A percentile compares a stretch with the other conserved stretches of the same genome.
These are phyloP conservation scores for Mycena crocata DNA, from an alignment of 768 basidiomycete species.

Conservation along the genomic window DNA sequence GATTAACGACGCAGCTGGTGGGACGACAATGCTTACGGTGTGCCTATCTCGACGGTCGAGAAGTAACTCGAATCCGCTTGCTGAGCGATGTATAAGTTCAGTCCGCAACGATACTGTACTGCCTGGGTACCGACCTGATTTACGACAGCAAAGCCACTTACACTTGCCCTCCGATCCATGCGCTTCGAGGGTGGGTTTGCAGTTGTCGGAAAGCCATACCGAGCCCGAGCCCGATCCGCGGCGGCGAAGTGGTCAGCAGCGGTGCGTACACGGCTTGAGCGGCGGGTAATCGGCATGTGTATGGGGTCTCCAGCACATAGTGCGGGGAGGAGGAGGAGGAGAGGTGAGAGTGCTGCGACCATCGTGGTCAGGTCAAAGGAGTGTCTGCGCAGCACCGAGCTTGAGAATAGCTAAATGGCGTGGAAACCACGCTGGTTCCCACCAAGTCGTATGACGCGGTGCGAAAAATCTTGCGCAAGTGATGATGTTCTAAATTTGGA, in stretches of 20 bases:
- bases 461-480: not conserved
- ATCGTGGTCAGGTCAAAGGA: conserved; percentile 6
- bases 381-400: conserved; percentile 13
- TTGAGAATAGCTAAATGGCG: not conserved
- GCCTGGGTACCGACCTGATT: conserved; percentile 17
- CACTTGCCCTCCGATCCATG: conserved; percentile 19
- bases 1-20: conserved; percentile 11
- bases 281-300: conserved; percentile 27
- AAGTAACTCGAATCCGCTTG: conserved; percentile 68
- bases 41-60: conserved; percentile 64
- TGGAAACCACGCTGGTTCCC: not conserved
- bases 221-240: conserved; percentile 22
- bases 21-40: conserved; percentile 61
- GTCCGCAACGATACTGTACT: no score
- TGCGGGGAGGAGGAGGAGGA: conserved; percentile 19
- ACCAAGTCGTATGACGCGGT: conserved; percentile 2
- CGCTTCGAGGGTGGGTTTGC: not conserved
- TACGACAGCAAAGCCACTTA: conserved; percentile 5
- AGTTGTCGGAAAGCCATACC: conserved; percentile 22
- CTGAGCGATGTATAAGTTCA: conserved; percentile 51
- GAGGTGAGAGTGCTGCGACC: not conserved
- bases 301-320: conserved; percentile 23
- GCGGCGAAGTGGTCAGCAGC: conserved; percentile 27
- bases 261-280: conserved; percentile 19
- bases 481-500: not conserved